Evolutionary conservation across 1,284 basidiomycete genomes (phyloP).

Genomic region (Tremellales sp.): DNA sequence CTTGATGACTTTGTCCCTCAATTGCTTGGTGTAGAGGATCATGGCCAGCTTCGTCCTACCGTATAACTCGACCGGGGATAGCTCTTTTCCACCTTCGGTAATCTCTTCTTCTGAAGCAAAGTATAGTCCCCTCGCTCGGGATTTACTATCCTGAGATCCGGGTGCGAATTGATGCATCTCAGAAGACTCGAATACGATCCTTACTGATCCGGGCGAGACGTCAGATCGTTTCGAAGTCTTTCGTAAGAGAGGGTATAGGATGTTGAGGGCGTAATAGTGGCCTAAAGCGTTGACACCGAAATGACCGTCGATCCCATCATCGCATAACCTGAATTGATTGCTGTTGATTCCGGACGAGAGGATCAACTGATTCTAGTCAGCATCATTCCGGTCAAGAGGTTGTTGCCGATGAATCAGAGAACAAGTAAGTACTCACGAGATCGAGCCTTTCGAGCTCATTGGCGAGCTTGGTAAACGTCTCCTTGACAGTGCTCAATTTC

Average conservation of each 20-base stretch:
- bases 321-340: constrained; percentile 48
- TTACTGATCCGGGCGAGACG: constrained; percentile 32
- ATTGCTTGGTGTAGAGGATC: constrained; percentile 49
- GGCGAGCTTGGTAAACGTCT: constrained; percentile 46
- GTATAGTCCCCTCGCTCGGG: constrained; percentile 29
- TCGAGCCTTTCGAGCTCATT: constrained; percentile 49
- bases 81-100: constrained; percentile 38
- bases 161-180: constrained; percentile 50
- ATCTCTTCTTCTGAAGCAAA: constrained; percentile 51
- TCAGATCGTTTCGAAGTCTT: constrained; percentile 43
- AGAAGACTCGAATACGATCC: constrained; percentile 51
- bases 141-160: constrained; percentile 19
- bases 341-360: constrained; percentile 50
- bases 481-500: constrained; percentile 46
- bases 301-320: constrained; percentile 50
- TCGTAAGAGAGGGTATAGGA: constrained; percentile 50
- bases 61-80: constrained; percentile 47
- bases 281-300: constrained; percentile 50
- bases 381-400: neutral
- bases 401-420: no score
- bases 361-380: constrained; percentile 42
- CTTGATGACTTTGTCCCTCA: constrained; percentile 49
- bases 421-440: constrained; percentile 40
- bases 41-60: constrained; percentile 52
- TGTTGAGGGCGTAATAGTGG: constrained; percentile 53